Evolutionary conservation across 352 stramenopile species (phyloP).

Genomic region (Thalassiosira hispida): DNA sequence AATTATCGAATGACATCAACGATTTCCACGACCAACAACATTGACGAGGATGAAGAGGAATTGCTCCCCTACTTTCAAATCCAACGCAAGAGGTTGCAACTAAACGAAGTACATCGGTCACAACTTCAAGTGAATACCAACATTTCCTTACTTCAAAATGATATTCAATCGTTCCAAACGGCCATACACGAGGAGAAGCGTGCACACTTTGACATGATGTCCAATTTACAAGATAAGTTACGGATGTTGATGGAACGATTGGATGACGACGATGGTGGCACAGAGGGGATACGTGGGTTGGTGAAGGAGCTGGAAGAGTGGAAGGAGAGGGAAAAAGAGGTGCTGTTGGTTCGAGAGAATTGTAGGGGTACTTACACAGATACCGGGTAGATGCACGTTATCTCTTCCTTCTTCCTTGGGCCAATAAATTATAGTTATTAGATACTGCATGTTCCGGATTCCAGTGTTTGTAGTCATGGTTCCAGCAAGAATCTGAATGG

Average conservation of each 20-base stretch:
- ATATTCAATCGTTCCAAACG: not conserved
- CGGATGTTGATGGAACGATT: not conserved
- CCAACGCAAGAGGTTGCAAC: not conserved
- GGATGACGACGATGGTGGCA: not conserved
- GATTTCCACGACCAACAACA: not conserved
- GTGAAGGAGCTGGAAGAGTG: not conserved
- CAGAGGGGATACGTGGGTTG: not conserved
- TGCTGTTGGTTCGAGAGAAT: too few relatives aligned
- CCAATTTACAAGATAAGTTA: not conserved
- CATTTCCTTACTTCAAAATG: not conserved
- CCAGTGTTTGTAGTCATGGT: too few relatives aligned
- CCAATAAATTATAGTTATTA: too few relatives aligned
- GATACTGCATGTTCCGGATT: too few relatives aligned
- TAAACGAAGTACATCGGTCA: not conserved
- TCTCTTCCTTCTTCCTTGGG: too few relatives aligned
- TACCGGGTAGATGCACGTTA: too few relatives aligned
- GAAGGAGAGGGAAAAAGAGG: not conserved
- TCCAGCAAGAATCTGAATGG: too few relatives aligned
- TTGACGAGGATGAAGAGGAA: not conserved
- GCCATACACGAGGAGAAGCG: not conserved
- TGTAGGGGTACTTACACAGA: too few relatives aligned
- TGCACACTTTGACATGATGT: not conserved
- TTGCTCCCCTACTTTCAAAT: not conserved
- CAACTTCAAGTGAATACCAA: constrained; percentile 3
- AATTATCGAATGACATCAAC: not conserved